Conservation (phyloP, 768 basidiomycete genomes). For the Kondoa subrosea region DNA sequence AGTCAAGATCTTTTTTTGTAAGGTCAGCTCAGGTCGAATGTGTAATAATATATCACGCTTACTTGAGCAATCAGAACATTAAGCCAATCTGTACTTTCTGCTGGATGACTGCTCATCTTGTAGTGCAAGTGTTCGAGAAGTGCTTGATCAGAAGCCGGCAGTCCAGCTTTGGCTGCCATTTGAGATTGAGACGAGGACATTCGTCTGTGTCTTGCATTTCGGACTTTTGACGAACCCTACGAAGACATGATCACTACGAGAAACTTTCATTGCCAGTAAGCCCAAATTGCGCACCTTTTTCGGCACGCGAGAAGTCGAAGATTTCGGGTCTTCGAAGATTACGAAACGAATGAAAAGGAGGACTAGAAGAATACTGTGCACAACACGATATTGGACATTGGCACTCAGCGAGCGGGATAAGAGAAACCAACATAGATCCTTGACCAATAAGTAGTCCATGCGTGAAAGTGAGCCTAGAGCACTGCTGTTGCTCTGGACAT, state of each 20-base stretch:
- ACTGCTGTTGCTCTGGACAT: neutral
- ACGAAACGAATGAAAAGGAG: conserved; percentile 75
- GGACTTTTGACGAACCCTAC: conserved; percentile 10
- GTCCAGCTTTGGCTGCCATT: conserved; percentile 3
- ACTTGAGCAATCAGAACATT: conserved; percentile 68
- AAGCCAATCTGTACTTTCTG: conserved; percentile 81
- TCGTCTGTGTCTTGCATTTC: conserved; percentile 28
- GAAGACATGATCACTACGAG: conserved; percentile 22
- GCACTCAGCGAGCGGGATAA: neutral
- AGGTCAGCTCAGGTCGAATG: conserved; percentile 4
- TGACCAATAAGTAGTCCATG: conserved; percentile 88
- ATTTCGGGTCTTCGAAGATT: conserved; percentile 56
- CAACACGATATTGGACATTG: neutral
- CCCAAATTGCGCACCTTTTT: conserved; percentile 16
- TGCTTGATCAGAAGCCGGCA: conserved; percentile 6
- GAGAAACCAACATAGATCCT: conserved; percentile 61
- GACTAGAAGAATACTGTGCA: conserved; percentile 24
- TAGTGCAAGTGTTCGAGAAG: conserved; percentile 33
- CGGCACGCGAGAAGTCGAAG: neutral
- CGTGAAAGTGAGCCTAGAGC: conserved; percentile 50
- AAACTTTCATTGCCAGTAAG: conserved; percentile 18
- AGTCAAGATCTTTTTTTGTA: conserved; percentile 1
- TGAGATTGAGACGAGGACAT: neutral
- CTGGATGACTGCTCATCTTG: conserved; percentile 34
- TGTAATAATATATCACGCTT: conserved; percentile 20